Evolutionary conservation across 148 eudicot genomes (phyloP), one percentile per base, ranked within the genome.

Genomic region (Salicornia ramosissima): DNA sequence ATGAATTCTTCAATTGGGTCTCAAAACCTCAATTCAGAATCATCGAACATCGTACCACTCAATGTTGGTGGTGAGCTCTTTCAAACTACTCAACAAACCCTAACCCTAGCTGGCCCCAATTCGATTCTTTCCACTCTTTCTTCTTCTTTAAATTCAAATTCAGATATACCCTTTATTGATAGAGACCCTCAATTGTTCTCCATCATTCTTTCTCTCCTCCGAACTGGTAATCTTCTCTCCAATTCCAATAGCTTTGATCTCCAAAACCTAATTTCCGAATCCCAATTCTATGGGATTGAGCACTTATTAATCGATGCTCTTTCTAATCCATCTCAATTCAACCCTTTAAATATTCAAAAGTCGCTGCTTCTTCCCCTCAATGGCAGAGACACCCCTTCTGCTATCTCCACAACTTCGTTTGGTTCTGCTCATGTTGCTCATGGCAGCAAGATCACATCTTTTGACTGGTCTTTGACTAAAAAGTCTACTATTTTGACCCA

Each of bases 151-250:
- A 64, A 71, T 42, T 67, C 81, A 50, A 65, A 60, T 57, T 42
- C 65, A 50, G 36, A 61, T 43, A 49, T 79, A 13, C 96, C 89
- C 3, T 94, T 94, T 64, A 71, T 94, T 65, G 99, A 90, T 72
- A 76, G 96, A 81, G 99, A 94, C 83, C 99, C 97, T 31, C 84
- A 90, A 60, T 58, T 90, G 40, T 90, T 94, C 80, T 82, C 99
- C 18, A 47, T 84, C 69, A 31, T 94, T 25, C 90, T 94, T 65
- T 88, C 95, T 74, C 89, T 90, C 42, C 83, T 90, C 19, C 70
- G 98, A 71, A 87, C 92, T 0, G 88, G 92, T 16, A 82, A 82
- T 70, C 83, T 90, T 28, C 91, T 96, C 12, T 84, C 89, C 8
- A 88, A 79, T 70, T 82, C 79, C 64, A 82, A 77, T 59, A 58